A percentile compares a stretch with the other conserved stretches of the same genome.
phyloP scores from a whole-genome alignment of 305 asterid species.

The Salvia sclarea region DNA sequence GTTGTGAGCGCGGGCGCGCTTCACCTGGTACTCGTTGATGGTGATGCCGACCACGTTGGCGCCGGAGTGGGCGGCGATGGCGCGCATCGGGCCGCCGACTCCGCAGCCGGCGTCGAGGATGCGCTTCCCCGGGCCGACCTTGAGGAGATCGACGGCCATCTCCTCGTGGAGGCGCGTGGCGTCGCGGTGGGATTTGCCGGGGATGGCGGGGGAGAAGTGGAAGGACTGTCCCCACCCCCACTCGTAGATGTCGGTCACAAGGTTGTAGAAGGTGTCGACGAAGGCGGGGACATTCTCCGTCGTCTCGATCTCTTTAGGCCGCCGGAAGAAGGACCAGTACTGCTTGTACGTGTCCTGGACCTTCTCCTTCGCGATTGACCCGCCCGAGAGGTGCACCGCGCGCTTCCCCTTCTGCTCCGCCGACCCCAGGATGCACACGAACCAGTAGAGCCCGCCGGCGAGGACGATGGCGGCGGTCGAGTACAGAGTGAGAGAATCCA shows the following conservation, averaged over 20 bases:
- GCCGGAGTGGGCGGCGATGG: conserved; percentile 88
- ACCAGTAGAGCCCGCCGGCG: conserved; percentile 85
- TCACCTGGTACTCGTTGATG: conserved; percentile 92
- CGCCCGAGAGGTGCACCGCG: conserved; percentile 86
- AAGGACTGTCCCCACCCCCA: conserved; percentile 99
- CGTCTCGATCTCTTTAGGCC: conserved; percentile 80
- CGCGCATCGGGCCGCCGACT: conserved; percentile 99
- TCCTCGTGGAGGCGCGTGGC: conserved; percentile 92
- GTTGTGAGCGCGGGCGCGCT: conserved; percentile 74
- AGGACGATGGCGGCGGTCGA: conserved; percentile 64
- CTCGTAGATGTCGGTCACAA: conserved; percentile 94
- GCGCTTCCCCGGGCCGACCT: conserved; percentile 51
- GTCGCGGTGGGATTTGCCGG: conserved; percentile 80
- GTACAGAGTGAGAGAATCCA: conserved; percentile 70
- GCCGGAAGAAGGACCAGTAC: conserved; percentile 96
- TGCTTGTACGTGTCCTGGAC: conserved; percentile 74
- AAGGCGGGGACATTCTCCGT: conserved; percentile 88
- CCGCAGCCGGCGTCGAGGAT: conserved; percentile 97
- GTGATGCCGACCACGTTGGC: conserved; percentile 89
- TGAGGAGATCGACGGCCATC: conserved; percentile 88
- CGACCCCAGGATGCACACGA: conserved; percentile 74
- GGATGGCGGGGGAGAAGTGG: conserved; percentile 84
- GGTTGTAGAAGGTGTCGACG: conserved; percentile 92
- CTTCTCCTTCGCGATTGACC: conserved; percentile 75
- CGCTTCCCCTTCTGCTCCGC: conserved; percentile 89